Conservation (phyloP, 176 grass and related monocot species). For the Pontederia paniculata region DNA sequence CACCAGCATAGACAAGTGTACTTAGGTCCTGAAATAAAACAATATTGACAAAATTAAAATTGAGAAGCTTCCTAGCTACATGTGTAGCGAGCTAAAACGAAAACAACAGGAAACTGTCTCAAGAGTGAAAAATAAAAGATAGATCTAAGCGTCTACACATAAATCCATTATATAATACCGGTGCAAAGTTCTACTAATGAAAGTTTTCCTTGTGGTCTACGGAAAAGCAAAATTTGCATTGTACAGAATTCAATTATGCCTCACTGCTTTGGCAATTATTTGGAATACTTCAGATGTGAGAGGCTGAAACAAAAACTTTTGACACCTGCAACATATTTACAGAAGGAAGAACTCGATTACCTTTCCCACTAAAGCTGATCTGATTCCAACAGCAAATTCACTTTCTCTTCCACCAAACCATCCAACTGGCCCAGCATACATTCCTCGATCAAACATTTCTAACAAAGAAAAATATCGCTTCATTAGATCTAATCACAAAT, state of each 20-base stretch:
- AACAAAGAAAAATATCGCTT: constrained; percentile 13
- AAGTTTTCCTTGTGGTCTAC: too few species aligned
- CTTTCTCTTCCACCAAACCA: constrained; percentile 95
- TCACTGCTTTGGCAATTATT: too few species aligned
- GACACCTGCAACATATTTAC: constrained; percentile 8
- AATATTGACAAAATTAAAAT: background rate
- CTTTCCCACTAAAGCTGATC: constrained; percentile 77
- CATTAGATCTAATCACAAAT: background rate
- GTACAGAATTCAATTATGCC: too few species aligned
- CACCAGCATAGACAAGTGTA: constrained; percentile 73
- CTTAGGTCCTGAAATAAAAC: constrained; percentile 42
- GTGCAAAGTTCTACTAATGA: too few species aligned
- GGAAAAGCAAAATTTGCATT: too few species aligned
- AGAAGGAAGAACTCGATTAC: constrained; percentile 30
- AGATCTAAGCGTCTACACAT: too few species aligned
- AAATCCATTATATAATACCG: too few species aligned
- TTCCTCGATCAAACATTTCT: constrained; percentile 95
- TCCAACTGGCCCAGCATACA: constrained; percentile 90
- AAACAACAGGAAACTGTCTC: background rate
- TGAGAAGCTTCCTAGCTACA: background rate
- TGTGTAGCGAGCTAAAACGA: background rate
- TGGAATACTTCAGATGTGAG: too few species aligned
- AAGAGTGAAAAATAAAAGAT: background rate
- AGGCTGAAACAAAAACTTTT: background rate
- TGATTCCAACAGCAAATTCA: constrained; percentile 94